Evolutionary conservation across 208 protist genomes (phyloP).

Genomic region (Wallacemonas sp.): DNA sequence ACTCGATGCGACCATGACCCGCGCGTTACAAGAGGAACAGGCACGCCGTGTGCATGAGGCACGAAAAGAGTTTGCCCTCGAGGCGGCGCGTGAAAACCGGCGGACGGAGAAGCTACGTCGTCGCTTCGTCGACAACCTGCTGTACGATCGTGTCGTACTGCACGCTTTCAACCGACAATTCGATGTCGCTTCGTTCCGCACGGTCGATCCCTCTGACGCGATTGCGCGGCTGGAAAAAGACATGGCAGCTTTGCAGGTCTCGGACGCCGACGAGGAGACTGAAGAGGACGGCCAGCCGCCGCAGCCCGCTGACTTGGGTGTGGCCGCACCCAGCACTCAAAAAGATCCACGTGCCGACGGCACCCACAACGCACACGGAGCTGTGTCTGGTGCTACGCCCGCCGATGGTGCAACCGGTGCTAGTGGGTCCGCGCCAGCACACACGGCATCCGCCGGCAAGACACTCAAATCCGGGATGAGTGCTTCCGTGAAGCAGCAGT

Average conservation of each 20-base stretch:
- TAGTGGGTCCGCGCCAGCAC: neutral
- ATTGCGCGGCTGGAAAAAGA: constrained; percentile 40
- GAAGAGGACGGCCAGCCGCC: constrained; percentile 18
- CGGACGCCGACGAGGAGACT: constrained; percentile 21
- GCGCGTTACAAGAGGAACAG: constrained; percentile 70
- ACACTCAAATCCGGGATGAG: constrained; percentile 31
- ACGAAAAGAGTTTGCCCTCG: constrained; percentile 68
- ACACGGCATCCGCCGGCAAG: neutral
- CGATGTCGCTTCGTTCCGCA: constrained; percentile 90
- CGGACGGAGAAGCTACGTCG: constrained; percentile 86
- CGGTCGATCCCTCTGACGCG: constrained; percentile 49
- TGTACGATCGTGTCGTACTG: constrained; percentile 92
- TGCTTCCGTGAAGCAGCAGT: constrained; percentile 70
- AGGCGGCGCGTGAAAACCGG: constrained; percentile 80
- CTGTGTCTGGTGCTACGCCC: neutral
- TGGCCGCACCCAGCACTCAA: no score
- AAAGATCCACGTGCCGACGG: constrained; percentile 3
- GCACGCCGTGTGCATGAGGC: constrained; percentile 64
- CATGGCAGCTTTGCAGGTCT: constrained; percentile 69
- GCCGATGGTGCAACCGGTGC: neutral
- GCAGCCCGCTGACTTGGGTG: neutral
- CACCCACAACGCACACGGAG: neutral
- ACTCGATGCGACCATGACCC: constrained; percentile 84
- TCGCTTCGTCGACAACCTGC: constrained; percentile 87
- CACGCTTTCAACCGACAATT: constrained; percentile 66